These are phyloP conservation scores for Rhizopus delemar DNA, from an alignment of 371 early-diverging fungal genomes.

Conservation along the genomic window DNA sequence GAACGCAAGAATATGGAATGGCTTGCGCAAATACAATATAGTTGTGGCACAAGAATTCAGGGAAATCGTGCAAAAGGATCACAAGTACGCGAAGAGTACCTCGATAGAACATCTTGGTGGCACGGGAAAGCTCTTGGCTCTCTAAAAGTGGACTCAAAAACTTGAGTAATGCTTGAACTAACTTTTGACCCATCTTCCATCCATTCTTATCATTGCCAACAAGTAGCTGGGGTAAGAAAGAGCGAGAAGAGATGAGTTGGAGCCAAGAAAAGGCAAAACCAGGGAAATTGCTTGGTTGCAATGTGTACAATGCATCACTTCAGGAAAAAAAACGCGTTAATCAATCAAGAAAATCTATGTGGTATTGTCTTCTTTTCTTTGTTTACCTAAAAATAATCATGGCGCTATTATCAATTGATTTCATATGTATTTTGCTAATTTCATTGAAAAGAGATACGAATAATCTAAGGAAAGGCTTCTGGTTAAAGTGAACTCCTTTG, in stretches of 20 bases:
- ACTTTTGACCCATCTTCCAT: constrained; percentile 81
- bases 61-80: constrained; percentile 94
- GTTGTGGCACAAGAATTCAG: constrained; percentile 92
- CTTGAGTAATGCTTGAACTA: constrained; percentile 78
- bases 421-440: constrained; percentile 60
- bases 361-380: constrained; percentile 29
- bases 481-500: constrained; percentile 77
- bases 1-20: constrained; percentile 90
- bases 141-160: constrained; percentile 86
- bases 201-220: constrained; percentile 49
- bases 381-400: constrained; percentile 38
- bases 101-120: constrained; percentile 82
- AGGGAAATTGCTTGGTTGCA: constrained; percentile 86
- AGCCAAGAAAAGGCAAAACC: constrained; percentile 97
- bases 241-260: constrained; percentile 86
- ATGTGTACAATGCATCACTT: constrained; percentile 81
- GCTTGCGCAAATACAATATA: constrained; percentile 86
- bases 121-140: constrained; percentile 59
- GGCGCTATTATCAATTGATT: constrained; percentile 23
- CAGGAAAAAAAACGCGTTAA: constrained; percentile 53
- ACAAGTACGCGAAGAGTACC: constrained; percentile 89
- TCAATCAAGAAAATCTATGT: too few relatives aligned
- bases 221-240: constrained; percentile 85
- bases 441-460: constrained; percentile 85
- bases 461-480: constrained; percentile 90